Base-by-base conservation (phyloP, 306 rosid species). In the Leucaena leucocephala region DNA sequence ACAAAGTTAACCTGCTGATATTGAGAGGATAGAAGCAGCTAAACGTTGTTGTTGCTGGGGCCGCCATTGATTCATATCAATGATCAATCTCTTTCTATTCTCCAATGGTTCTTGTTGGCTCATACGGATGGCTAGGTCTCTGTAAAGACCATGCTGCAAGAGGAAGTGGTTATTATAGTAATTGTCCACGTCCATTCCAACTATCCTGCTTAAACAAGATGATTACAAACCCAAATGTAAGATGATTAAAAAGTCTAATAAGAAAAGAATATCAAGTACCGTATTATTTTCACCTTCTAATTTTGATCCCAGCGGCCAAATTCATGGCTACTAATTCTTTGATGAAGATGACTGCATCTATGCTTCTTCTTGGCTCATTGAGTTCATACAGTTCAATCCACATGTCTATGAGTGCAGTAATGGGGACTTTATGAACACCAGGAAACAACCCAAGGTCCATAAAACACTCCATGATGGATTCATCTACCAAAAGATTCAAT, bases 331-430 rank as follows among this genome's bases (percentile, higher is more conserved):
- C 22, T 19, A 67, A 11, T 11, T 67, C 35, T 6, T 67, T 9
- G 72, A 67, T 19, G 50, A 67, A 7, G 50, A 21, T 10, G 6
- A 67, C 62, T 74, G 82, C 82, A 6, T 3, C 1, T 58, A 43
- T 2, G 27, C 72, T 33, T 17, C 77, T 81, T 6, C 77, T 81
- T 6, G 64, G 15, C 7, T 87, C 79, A 35, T 83, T 76, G 36
- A 80, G 70, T n/a, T 67, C 58, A 43, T 89, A 61, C 17, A 79
- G 59, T 63, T 78, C 87, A 21, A 34, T 19, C 85, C 83, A 85
- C 72, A 67, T 67, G n/a, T 67, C 72, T n/a, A 19, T 67, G 17
- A 67, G 19, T 12, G 72, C 49, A 67, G 49, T 15, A 42, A 67
- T 5, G 8, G 72, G 72, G 49, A 67, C 45, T 2, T 10, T n/a